A percentile compares a stretch with the other conserved stretches of the same genome.
Conservation (phyloP, 768 basidiomycete species). For the Lactifluus piperatus region DNA sequence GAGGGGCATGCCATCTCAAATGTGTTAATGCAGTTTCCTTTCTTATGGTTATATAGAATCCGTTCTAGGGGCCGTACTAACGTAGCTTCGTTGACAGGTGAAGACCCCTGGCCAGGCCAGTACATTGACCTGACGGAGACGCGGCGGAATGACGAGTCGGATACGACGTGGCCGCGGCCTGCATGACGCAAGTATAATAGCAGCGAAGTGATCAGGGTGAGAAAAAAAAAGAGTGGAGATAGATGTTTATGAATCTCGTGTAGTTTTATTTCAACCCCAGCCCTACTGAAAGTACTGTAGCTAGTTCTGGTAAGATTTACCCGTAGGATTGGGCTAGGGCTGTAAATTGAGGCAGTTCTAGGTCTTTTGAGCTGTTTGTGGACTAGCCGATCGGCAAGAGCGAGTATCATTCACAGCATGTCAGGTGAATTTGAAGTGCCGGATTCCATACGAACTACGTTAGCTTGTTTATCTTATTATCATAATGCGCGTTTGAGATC, state of each 20-base stretch:
- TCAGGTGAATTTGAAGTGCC: background rate
- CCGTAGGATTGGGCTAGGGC: background rate
- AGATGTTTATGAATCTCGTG: background rate
- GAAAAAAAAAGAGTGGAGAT: background rate
- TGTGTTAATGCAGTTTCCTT: background rate
- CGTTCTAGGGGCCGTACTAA: slow-evolving; percentile 16
- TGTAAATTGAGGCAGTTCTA: background rate
- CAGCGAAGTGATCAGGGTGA: background rate
- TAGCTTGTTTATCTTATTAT: background rate
- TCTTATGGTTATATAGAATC: slow-evolving; percentile 10
- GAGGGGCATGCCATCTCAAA: background rate
- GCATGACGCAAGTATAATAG: slow-evolving; percentile 27
- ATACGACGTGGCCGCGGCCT: slow-evolving; percentile 67
- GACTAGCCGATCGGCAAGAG: background rate
- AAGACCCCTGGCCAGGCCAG: slow-evolving; percentile 61
- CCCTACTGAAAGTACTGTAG: background rate
- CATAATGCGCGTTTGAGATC: background rate
- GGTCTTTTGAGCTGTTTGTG: background rate
- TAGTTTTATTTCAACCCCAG: background rate
- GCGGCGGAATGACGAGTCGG: slow-evolving; percentile 44
- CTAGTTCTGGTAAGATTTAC: too few relatives aligned
- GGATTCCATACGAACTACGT: background rate
- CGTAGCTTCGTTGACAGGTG: slow-evolving; percentile 38
- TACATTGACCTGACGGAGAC: slow-evolving; percentile 67
- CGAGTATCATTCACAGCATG: background rate